Evolutionary conservation across 1,284 basidiomycete species (phyloP).

Genomic region (Inonotus obliquus): DNA sequence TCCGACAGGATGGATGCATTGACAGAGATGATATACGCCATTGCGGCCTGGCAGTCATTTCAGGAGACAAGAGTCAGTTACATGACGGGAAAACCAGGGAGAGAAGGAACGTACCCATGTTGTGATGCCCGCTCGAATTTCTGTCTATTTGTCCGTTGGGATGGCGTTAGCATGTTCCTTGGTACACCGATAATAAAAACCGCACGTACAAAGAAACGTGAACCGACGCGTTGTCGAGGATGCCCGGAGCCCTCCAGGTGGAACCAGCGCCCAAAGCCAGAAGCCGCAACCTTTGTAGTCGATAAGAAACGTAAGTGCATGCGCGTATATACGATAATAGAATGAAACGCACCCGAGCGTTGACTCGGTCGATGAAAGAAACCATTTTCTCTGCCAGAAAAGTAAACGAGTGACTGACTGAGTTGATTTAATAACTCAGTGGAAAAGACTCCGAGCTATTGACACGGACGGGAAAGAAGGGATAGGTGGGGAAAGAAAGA

Average conservation of each 20-base stretch:
- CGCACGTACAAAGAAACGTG: conserved; percentile 62
- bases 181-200: background rate
- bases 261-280: conserved; percentile 77
- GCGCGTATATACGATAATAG: background rate
- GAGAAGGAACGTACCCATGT: conserved; percentile 59
- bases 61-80: background rate
- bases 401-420: background rate
- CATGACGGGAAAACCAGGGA: background rate
- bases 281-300: conserved; percentile 58
- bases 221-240: conserved; percentile 67
- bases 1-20: conserved; percentile 75
- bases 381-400: background rate
- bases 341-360: conserved; percentile 7
- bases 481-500: background rate
- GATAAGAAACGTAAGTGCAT: background rate
- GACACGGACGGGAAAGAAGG: background rate
- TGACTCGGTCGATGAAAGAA: conserved; percentile 4
- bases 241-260: conserved; percentile 80
- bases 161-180: background rate
- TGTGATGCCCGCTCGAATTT: conserved; percentile 77
- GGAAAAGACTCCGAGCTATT: background rate
- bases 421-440: background rate
- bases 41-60: conserved; percentile 43
- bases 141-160: conserved; percentile 43
- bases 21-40: conserved; percentile 79